Evolutionary conservation across 1,284 basidiomycete genomes (phyloP).

Genomic region (Baeospora myosura): DNA sequence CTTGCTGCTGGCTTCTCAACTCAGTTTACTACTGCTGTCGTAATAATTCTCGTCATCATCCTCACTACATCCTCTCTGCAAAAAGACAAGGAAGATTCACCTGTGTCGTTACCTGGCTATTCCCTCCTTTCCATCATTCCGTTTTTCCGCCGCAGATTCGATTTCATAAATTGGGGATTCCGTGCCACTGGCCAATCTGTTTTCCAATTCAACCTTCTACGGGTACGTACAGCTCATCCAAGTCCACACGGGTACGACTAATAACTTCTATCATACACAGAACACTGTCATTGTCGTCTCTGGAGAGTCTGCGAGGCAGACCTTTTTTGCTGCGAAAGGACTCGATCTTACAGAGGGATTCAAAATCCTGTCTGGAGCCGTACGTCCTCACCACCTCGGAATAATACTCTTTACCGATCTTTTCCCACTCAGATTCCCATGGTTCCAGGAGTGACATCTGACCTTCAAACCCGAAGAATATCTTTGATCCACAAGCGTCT

Average conservation of each 20-base stretch:
- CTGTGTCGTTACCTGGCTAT: conserved; percentile 47
- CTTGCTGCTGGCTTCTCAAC: conserved; percentile 46
- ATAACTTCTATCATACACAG: too few species aligned
- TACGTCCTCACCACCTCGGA: conserved; percentile 34
- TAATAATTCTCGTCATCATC: conserved; percentile 45
- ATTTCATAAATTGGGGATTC: conserved; percentile 66
- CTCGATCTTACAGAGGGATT: conserved; percentile 72
- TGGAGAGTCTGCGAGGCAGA: conserved; percentile 58
- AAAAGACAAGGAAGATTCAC: conserved; percentile 37
- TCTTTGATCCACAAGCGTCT: conserved; percentile 64
- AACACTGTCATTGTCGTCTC: conserved; percentile 65
- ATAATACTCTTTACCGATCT: conserved; percentile 7
- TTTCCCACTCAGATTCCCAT: conserved; percentile 51
- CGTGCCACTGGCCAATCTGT: conserved; percentile 52
- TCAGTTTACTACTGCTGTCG: conserved; percentile 47
- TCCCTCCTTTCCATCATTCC: conserved; percentile 50
- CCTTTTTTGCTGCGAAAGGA: conserved; percentile 59
- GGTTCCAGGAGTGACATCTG: conserved; percentile 64
- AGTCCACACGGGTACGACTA: too few species aligned
- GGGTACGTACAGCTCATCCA: conserved; percentile 32
- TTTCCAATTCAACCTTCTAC: conserved; percentile 61
- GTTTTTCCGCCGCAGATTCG: conserved; percentile 61
- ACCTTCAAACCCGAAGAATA: conserved; percentile 52
- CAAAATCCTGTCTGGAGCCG: conserved; percentile 66
- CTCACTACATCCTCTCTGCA: conserved; percentile 36